phyloP scores from a whole-genome alignment of 768 basidiomycete genomes.

The Cystofilobasidium capitatum region DNA sequence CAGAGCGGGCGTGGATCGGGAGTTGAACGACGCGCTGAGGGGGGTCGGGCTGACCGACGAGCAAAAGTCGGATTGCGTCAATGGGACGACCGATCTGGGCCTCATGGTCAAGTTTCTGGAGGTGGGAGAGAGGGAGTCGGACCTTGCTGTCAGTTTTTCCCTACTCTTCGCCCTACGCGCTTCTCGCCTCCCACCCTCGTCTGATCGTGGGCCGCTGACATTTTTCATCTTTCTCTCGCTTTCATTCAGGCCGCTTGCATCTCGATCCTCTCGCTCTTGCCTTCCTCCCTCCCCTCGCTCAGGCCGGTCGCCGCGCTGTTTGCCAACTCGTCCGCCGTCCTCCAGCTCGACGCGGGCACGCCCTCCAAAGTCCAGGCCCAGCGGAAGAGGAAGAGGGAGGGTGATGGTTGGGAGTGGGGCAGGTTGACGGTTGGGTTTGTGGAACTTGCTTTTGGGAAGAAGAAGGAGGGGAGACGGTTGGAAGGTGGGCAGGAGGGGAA shows the following conservation, averaged over 20 bases:
- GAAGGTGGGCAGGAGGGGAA: not conserved
- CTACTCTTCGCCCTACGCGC: not conserved
- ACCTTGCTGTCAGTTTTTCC: not conserved
- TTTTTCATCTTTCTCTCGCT: not conserved
- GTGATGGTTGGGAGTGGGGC: slow-evolving; percentile 11
- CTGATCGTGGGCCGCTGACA: no score
- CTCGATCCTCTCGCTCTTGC: slow-evolving; percentile 7
- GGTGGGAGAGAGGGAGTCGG: not conserved
- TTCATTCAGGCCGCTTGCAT: slow-evolving; percentile 5
- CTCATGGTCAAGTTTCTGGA: not conserved
- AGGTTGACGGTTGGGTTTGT: not conserved
- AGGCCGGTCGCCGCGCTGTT: slow-evolving; percentile 14
- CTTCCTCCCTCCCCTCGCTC: slow-evolving; percentile 18
- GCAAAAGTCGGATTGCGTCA: slow-evolving; percentile 4
- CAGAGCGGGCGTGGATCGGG: not conserved
- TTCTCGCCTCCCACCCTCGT: not conserved
- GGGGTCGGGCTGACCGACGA: not conserved
- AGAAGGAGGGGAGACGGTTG: not conserved
- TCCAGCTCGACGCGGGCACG: not conserved
- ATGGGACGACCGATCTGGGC: not conserved
- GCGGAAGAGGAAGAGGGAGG: slow-evolving; percentile 24
- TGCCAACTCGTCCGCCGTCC: not conserved
- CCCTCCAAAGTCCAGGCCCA: not conserved
- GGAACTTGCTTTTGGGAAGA: not conserved
- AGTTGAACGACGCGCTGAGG: not conserved